Base-by-base conservation (phyloP, 257 asterid species). In the Ophiorrhiza pumila region DNA sequence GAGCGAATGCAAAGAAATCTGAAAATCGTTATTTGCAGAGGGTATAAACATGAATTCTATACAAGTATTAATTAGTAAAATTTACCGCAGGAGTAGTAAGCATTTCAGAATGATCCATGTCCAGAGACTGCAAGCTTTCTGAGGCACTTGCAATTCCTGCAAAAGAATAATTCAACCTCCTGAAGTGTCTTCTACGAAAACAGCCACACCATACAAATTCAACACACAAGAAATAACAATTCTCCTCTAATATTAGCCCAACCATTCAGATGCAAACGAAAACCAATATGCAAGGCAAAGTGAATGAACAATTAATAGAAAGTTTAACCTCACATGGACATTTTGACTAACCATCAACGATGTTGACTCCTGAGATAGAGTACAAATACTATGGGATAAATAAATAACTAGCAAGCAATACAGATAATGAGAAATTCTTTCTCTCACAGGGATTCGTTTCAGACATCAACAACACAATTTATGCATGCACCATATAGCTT, bases 81-180 rank as follows among this genome's bases (percentile, higher is more conserved):
- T 66, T 71, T 79, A 93, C 98, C 92, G 64, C 77, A 76, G 90
- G 72, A 65, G 64, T 47, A 71, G 73, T 74, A 78, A 71, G 80
- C 81, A 82, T 83, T 60, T 81, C 83, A 73, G 77, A 80, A 74
- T 73, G 81, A 81, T 78, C 72, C 79, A 80, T 81, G 71, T 78
- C 83, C 72, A 68, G 45, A 31, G 75, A 71, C 71, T 78, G 83
- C 76, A 76, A 76, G 60, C 86, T 80, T 75, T 71, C 79, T 13
- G 69, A 62, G 18, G 62, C 73, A 69, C 71, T 35, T 43, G 13
- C 76, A 70, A 62, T 78, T 79, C 86, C 99, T 90, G 95, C 83
- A 81, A 69, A 70, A 75, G 68, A 63, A 62, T 17, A 67, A 76
- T 59, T 65, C 69, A 64, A 49, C 65, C 32, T 56, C 60, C 75